Base-by-base conservation (phyloP, 768 basidiomycete genomes). In the Suillus subluteus region DNA sequence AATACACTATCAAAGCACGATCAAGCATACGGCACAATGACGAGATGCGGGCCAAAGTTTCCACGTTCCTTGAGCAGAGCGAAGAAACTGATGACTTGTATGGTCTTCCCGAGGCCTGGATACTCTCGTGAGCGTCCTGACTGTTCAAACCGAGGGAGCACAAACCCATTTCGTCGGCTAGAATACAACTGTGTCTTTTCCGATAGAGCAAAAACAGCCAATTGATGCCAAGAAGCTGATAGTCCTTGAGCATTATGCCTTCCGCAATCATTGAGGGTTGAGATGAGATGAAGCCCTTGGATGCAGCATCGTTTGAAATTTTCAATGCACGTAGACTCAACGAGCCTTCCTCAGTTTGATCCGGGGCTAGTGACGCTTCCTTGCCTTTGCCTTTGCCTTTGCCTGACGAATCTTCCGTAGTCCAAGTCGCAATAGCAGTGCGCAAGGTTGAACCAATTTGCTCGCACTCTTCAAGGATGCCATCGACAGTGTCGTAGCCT, bases 81-180 rank as follows among this genome's bases (percentile, higher is more conserved):
- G 68, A 99, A 87, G 82, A 99, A 98, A 64, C 96, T 92, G 76
- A 99, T 99, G 64, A 99, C 98, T 80, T 99, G 98, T 46, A 97
- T 92, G 2, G 98, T 99, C 83, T 99, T 99, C 35, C 98, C 98
- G 69, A 99, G 89, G 73, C 97, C 97, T 98, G 63, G 6, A 40
- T 18, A 58, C 37, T 38, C 38, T 30, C 38, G 66, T 72, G 38
- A 70, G 64, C 44, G 15, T 66, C 41, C 26, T 16, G 64, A 41
- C 65, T 65, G 32, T 41, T 62, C 46, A 58, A 35, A 69, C 50
- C 32, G 38, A 58, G 50, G 50, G 62, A 32, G 50, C 40, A 84
- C 87, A 72, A 78, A 94, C 97, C 97, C 98, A 99, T 99, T 78
- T 99, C 98, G 78, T 99, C 98, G 2, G 98, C 98, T 52, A 99